Evolutionary conservation across 2,329 filamentous ascomycete species (phyloP).

Genomic region (Sporothrix brasiliensis): DNA sequence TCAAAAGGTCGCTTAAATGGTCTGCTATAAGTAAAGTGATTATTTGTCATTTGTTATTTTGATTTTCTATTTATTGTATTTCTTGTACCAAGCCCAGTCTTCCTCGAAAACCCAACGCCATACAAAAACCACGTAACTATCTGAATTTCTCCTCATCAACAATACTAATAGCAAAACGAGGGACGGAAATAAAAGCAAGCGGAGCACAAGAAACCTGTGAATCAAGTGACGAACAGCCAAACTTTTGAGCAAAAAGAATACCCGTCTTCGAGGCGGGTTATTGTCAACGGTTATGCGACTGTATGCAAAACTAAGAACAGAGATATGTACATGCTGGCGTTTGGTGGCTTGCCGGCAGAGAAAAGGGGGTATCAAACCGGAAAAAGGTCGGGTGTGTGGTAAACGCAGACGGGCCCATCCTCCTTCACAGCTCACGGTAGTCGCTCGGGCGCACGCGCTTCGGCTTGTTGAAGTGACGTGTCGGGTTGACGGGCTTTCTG

Average conservation of each 20-base stretch:
- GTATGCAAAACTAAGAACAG: neutral
- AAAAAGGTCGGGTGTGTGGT: neutral
- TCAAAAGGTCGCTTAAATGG: too few relatives aligned
- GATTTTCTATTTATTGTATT: neutral
- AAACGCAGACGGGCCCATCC: neutral
- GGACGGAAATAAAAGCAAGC: neutral
- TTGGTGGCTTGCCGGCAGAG: neutral
- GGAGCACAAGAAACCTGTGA: neutral
- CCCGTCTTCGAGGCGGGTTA: neutral
- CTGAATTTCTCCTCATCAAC: neutral
- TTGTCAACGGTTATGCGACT: neutral
- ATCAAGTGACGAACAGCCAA: neutral
- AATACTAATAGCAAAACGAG: neutral
- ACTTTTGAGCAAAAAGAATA: neutral
- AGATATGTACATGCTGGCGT: constrained; percentile 12
- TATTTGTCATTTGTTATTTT: neutral
- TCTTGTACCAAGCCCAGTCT: neutral
- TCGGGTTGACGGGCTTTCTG: constrained; percentile 91
- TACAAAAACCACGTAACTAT: neutral
- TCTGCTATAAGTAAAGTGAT: neutral
- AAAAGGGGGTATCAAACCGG: constrained; percentile 7
- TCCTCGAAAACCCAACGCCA: neutral
- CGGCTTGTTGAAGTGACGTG: constrained; percentile 81
- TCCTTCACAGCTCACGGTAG: constrained; percentile 73
- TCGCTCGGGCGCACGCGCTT: constrained; percentile 83